Conservation (phyloP, 1,284 basidiomycete genomes). For the Ceratobasidium papillatum region DNA sequence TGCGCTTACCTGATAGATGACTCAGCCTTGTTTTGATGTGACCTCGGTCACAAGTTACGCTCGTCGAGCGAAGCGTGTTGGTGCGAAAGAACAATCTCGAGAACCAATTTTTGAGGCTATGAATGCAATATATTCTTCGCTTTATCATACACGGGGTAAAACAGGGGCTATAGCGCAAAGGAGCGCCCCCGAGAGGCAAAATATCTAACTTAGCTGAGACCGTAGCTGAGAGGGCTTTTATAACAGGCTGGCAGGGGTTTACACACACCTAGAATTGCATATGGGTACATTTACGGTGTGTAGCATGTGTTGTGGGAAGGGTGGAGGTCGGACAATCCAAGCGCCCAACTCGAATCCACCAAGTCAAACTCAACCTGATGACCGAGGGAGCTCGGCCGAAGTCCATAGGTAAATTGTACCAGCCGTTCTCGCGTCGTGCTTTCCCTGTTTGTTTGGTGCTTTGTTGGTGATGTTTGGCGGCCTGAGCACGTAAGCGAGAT, state of each 20-base stretch:
- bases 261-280: not conserved
- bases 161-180: too few species aligned
- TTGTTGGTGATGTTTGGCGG: too few species aligned
- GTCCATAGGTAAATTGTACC: too few species aligned
- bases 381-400: conserved; percentile 2
- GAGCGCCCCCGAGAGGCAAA: too few species aligned
- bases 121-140: not conserved
- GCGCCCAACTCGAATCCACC: not conserved
- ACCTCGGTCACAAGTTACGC: not conserved
- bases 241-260: not conserved
- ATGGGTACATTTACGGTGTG: not conserved
- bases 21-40: not conserved
- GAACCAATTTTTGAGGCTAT: not conserved
- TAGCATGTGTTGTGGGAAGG: not conserved
- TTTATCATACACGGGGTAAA: too few species aligned
- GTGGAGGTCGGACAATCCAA: not conserved
- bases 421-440: too few species aligned
- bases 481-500: too few species aligned
- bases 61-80: not conserved
- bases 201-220: too few species aligned
- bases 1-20: not conserved
- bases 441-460: too few species aligned
- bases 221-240: too few species aligned
- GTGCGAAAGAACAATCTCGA: not conserved
- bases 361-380: not conserved